Base-by-base conservation (phyloP, 352 stramenopile genomes). In the Pythium periplocum region DNA sequence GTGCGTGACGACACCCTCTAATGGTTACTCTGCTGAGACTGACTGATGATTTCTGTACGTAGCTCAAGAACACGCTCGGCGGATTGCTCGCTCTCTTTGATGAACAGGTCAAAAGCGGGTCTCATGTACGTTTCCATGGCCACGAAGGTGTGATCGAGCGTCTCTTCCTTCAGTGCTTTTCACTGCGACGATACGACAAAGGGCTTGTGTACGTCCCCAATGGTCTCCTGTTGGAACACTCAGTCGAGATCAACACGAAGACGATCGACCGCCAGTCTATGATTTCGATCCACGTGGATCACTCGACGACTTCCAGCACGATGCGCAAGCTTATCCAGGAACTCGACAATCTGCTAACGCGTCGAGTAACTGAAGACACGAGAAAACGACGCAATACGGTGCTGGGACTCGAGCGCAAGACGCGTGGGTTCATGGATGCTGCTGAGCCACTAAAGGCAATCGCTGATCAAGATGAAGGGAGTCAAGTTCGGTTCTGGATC, bases 51-150 rank as follows among this genome's bases (percentile, higher is more conserved):
- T 48, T 51, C 38, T 55, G 59, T 48, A 34, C 34, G n/a, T 54
- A 93, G 83, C 62, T 91, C 35, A 90, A 90, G 44, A 94, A 94
- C 57, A 86, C 87, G 11, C 87, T 94, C 68, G 83, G 83, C 37
- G 83, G 83, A 7, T 57, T 94, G 9, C 83, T 92, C 62, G 71
- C 80, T 38, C 67, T 94, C 47, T 69, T 90, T 42, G 83, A 94
- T 34, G 83, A 94, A 50, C 81, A 90, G 63, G 75, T 94, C 60
- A 88, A 89, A 46, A 90, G 74, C 55, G 83, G 83, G 9, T 66
- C 68, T 11, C 80, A 92, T 49, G 69, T 94, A 4, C 71, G 68
- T 6, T 89, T 94, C 40, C 71, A 84, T 39, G 78, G 73, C 36
- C 79, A 90, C 57, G 73, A 90, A 64, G 83, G 83, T n/a, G 76